A percentile compares a stretch with the other conserved stretches of the same genome.
phyloP scores from a whole-genome alignment of 257 asterid species.

The Rhazya stricta region DNA sequence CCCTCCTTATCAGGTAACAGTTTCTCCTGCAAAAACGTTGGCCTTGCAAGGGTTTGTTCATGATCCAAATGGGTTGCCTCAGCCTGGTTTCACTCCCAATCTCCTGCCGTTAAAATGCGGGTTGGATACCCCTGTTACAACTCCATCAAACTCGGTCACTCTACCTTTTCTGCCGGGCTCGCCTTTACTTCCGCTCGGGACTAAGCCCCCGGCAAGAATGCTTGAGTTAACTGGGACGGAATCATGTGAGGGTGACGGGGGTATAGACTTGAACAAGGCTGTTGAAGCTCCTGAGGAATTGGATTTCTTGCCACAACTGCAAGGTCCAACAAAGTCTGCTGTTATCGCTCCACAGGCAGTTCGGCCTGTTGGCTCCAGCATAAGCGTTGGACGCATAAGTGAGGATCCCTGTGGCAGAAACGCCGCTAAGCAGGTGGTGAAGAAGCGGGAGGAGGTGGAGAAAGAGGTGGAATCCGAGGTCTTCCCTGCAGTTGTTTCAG shows the following conservation, averaged over 20 bases:
- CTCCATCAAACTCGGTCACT: conserved; percentile 39
- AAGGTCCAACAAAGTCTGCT: conserved; percentile 27
- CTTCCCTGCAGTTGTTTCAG: conserved; percentile 61
- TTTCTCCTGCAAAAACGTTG: conserved; percentile 20
- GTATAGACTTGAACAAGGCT: conserved; percentile 50
- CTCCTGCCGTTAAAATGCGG: conserved; percentile 48
- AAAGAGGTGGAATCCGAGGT: conserved; percentile 56
- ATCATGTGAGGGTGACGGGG: conserved; percentile 13
- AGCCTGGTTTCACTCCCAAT: conserved; percentile 28
- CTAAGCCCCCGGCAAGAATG: not conserved
- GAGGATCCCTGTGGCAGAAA: not conserved
- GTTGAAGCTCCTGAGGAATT: conserved; percentile 42
- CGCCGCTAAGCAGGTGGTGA: conserved; percentile 3
- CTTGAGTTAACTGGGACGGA: not conserved
- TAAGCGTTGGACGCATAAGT: conserved; percentile 31
- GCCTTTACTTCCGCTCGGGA: not conserved
- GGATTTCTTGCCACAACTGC: conserved; percentile 41
- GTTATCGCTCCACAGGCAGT: conserved; percentile 66
- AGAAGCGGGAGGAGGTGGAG: conserved; percentile 58
- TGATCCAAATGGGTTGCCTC: conserved; percentile 24
- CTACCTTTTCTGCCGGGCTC: conserved; percentile 39
- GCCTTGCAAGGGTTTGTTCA: conserved; percentile 42
- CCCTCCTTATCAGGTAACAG: conserved; percentile 26
- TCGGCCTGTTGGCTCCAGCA: conserved; percentile 64
- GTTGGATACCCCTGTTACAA: conserved; percentile 39